Evolutionary conservation across 805 yeast species (phyloP).

Genomic region (Lipomyces sp.): DNA sequence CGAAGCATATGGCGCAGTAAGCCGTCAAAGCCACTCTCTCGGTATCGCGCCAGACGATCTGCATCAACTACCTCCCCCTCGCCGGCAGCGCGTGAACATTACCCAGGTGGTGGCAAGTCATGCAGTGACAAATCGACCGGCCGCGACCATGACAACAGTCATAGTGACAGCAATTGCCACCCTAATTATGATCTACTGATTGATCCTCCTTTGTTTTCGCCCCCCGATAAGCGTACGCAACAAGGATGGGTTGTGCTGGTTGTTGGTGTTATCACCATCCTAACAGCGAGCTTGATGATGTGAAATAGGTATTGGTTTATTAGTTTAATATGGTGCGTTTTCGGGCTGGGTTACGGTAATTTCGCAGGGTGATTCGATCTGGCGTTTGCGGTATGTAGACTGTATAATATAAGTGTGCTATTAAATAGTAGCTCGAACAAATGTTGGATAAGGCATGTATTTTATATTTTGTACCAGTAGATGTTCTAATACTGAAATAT

Average conservation of each 20-base stretch:
- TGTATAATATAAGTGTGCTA: neutral
- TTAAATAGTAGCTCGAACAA: neutral
- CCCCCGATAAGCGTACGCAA: conserved; percentile 34
- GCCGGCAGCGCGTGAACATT: neutral
- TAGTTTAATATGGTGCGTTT: neutral
- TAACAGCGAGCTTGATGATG: conserved; percentile 34
- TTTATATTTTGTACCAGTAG: neutral
- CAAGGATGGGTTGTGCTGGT: conserved; percentile 30
- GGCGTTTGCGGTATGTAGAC: neutral
- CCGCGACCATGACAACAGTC: neutral
- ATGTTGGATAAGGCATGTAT: neutral
- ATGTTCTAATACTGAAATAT: neutral
- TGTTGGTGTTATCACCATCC: conserved; percentile 32
- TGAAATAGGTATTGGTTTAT: conserved; percentile 25
- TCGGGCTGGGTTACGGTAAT: neutral
- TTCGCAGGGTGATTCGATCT: neutral
- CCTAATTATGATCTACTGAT: conserved; percentile 19
- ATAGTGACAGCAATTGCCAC: neutral
- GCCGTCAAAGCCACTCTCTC: neutral
- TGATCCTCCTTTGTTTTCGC: conserved; percentile 35
- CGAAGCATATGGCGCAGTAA: neutral
- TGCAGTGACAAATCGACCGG: neutral
- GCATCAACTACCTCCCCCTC: neutral
- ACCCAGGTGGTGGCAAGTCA: neutral
- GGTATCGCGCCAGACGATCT: neutral